Base-by-base conservation (phyloP, 768 basidiomycete species). In the Trametes gibbosa region DNA sequence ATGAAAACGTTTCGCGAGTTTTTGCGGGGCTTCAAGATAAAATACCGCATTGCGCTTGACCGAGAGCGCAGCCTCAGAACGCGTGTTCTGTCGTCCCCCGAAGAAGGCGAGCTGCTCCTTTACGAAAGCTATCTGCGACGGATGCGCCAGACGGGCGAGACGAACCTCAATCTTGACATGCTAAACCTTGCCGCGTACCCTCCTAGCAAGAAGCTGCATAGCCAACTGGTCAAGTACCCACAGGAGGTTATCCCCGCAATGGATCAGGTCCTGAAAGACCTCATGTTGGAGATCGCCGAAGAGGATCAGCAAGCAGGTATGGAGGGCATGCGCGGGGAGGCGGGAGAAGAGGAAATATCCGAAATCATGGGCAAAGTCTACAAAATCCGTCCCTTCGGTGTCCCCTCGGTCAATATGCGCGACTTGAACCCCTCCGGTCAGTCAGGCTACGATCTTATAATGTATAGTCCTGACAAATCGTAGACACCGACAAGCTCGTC, bases 401-500 rank as follows among this genome's bases (percentile, higher is more conserved):
- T 92, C 49, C 78, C 83, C 48, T 74, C 87, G 3, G 82, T 92
- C 66, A 98, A 98, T 70, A 98, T 99, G 95, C 82, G 97, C 55
- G 90, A 90, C 48, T 79, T 99, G 53, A 98, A 98, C 70, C 97
- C 97, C 5, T 86, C 82, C 58, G 96, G 96, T 93, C 64, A 59
- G 77, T n/a, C n/a, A n/a, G n/a, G n/a, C n/a, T n/a, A n/a, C n/a
- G n/a, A n/a, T n/a, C n/a, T n/a, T n/a, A n/a, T n/a, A n/a, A n/a
- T n/a, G n/a, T n/a, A n/a, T n/a, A n/a, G n/a, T n/a, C n/a, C n/a
- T n/a, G n/a, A n/a, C n/a, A n/a, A n/a, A n/a, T n/a, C n/a, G 34
- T 61, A 98, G 97, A 99, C 69, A 99, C 97, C 66, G 97, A 99
- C 81, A 97, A 98, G 73, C 86, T 99, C 19, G 90, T 97, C 19